Evolutionary conservation across 257 asterid species (phyloP), one percentile per base, ranked within the genome.

Genomic region (Nicotiana paniculata): DNA sequence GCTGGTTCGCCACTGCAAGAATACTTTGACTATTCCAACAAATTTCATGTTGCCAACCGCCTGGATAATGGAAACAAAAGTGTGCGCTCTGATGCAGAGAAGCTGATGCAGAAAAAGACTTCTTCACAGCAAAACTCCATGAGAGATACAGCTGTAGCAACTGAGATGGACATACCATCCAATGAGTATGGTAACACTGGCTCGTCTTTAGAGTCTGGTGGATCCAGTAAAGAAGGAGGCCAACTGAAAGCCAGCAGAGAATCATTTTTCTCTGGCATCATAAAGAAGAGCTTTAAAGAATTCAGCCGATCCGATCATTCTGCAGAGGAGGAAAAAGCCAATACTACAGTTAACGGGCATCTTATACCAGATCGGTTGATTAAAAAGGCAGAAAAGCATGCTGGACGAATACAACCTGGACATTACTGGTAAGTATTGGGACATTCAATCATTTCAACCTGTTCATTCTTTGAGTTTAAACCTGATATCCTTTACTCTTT

Each of bases 341-440:
- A 79, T 77, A 93, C 90, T 81, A 92, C 95, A 9, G 92, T 96
- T 65, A 96, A 94, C 53, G 99, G 98, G 82, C 90, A 91, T 89
- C 84, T 86, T 57, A 89, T 96, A 81, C 82, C 91, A 3, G 89
- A 85, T 57, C 86, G 89, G 61, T 80, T 93, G 85, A 64, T 94
- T 53, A 91, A 86, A 86, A 96, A 88, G 88, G 99, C 99, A 39
- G 93, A 91, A 83, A 90, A 87, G 78, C 66, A 89, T 58, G 97
- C 98, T 48, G 99, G 99, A 77, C 89, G 90, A 6, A 91, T 96
- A 81, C 91, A 86, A 26, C 94, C 97, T 37, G 99, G 99, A 77
- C 85, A 94, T 86, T 96, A 94, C 88, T 96, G 99, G 99, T 96
- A 87, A 76, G 87, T 51, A n/a, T 53, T 55, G 79, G 63, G 43